These are phyloP conservation scores for Phtheirospermum japonicum DNA, from an alignment of 257 asterid species.

Conservation along the genomic window DNA sequence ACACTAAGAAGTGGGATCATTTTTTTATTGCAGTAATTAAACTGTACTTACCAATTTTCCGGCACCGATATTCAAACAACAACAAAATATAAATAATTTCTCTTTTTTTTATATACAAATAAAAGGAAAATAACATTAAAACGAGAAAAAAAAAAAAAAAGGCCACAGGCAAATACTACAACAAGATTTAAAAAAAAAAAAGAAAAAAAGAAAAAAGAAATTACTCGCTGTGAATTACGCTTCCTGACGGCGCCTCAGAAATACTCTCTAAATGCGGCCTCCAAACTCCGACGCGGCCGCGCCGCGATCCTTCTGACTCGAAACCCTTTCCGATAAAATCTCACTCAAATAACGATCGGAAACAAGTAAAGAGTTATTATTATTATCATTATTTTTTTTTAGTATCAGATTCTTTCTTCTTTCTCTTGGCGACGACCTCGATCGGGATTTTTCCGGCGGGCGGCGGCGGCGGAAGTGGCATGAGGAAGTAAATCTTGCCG, in stretches of 20 bases:
- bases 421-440: slow-evolving; percentile 39
- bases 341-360: slow-evolving; percentile 78
- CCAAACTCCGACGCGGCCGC: slow-evolving; percentile 85
- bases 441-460: slow-evolving; percentile 39
- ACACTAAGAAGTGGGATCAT: neutral
- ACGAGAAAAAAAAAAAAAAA: neutral
- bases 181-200: no score
- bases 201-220: neutral
- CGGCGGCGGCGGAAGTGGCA: slow-evolving; percentile 70
- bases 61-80: neutral
- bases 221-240: slow-evolving; percentile 28
- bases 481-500: slow-evolving; percentile 90
- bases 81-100: no score
- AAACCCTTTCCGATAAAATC: slow-evolving; percentile 65
- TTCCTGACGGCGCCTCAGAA: slow-evolving; percentile 60
- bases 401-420: slow-evolving; percentile 35
- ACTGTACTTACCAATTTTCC: no score
- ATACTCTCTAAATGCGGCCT: slow-evolving; percentile 87
- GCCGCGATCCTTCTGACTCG: slow-evolving; percentile 75
- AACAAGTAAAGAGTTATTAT: slow-evolving; percentile 24
- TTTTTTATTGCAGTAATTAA: no score
- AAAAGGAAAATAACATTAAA: no score
- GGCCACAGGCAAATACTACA: no score
- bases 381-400: slow-evolving; percentile 6
- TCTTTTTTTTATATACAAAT: neutral